Base-by-base conservation (phyloP, 148 eudicot species). In the Linanthus parryae region DNA sequence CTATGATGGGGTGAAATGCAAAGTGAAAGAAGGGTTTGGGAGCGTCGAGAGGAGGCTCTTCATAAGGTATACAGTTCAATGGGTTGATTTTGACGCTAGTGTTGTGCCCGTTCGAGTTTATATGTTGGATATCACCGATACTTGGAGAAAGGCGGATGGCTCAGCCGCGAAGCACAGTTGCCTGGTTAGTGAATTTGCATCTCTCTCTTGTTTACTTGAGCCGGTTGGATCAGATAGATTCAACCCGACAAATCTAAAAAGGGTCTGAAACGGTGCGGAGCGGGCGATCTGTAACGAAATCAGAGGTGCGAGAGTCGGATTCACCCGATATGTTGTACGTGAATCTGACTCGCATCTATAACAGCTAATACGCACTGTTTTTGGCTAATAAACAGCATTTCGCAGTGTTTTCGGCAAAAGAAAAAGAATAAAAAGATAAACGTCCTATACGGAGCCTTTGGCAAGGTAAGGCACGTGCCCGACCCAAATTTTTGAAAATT, bases 101-200 rank as follows among this genome's bases (percentile, higher is more conserved):
- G 47, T 84, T 24, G 29, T 81, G 30, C 94, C 96, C 19, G 96
- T 88, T 31, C 65, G 52, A 44, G 74, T 88, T 33, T 81, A 67
- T 24, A 79, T 88, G 23, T 59, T 88, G 45, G 94, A 88, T 52
- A 71, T 88, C 15, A 82, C 90, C 13, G 96, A 84, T 64, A 63
- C 56, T 21, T 76, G 73, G 81, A 72, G 51, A 49, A 63, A 46
- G 36, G 56, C 68, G 12, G 63, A 65, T 26, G 73, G 53, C 31
- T 22, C 39, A 5, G 30, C 41, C 24, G 40, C 54, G 21, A 53
- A 31, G 15, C 96, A 84, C 56, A 17, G 57, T n/a, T n/a, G n/a
- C n/a, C n/a, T n/a, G n/a, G n/a, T n/a, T n/a, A n/a, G n/a, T n/a
- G n/a, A n/a, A n/a, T 43, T 28, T 10, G 7, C 22, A 27, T 46